Evolutionary conservation across 2,329 filamentous ascomycete genomes (phyloP).

Genomic region (Fusarium sp.): DNA sequence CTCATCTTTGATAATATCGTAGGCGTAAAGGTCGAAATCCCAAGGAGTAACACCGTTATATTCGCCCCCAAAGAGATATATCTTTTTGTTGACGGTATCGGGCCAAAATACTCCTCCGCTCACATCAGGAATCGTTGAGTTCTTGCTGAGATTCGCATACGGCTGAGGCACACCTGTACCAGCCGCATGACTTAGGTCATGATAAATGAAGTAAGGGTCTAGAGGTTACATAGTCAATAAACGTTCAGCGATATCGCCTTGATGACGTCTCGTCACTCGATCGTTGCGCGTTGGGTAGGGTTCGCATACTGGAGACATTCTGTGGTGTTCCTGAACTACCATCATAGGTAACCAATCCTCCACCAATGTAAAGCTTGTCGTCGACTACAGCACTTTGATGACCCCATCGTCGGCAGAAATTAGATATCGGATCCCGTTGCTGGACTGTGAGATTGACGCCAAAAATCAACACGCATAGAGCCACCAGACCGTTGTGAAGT

Average conservation of each 20-base stretch:
- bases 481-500: constrained; percentile 33
- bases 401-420: constrained; percentile 68
- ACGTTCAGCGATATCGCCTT: background rate
- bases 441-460: constrained; percentile 46
- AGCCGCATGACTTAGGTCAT: constrained; percentile 64
- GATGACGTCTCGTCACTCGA: background rate
- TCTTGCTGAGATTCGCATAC: constrained; percentile 70
- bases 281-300: background rate
- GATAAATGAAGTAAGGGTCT: constrained; percentile 61
- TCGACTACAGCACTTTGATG: constrained; percentile 73
- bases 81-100: constrained; percentile 71
- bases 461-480: constrained; percentile 40
- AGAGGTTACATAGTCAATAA: constrained; percentile 20
- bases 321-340: constrained; percentile 60
- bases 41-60: constrained; percentile 63
- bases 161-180: constrained; percentile 65
- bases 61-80: constrained; percentile 74
- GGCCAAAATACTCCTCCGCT: constrained; percentile 67
- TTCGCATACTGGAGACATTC: constrained; percentile 69
- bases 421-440: constrained; percentile 64
- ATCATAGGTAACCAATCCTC: constrained; percentile 69
- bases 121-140: constrained; percentile 64
- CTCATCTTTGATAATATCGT: constrained; percentile 67
- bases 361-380: constrained; percentile 71
- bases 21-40: constrained; percentile 66